These are phyloP conservation scores for Leonotis leonurus DNA, from an alignment of 257 asterid genomes.

Conservation along the genomic window DNA sequence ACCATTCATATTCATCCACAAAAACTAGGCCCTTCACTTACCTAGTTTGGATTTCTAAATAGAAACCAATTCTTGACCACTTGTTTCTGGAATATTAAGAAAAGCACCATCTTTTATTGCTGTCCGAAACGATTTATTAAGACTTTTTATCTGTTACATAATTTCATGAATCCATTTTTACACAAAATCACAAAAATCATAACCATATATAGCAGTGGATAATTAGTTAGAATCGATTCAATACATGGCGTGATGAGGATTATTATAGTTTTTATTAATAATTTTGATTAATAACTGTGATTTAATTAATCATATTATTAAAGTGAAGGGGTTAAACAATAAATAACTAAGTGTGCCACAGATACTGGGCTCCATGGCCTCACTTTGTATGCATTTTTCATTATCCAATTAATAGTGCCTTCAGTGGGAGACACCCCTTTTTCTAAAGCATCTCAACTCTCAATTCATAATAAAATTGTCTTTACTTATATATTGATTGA, in stretches of 20 bases:
- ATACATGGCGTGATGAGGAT: too few species aligned
- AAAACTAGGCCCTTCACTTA: background rate
- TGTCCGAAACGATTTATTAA: too few species aligned
- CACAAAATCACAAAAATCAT: too few species aligned
- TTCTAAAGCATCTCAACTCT: slow-evolving; percentile 23
- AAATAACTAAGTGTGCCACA: slow-evolving; percentile 25
- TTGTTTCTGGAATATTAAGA: background rate
- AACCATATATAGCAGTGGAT: too few species aligned
- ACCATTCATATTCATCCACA: background rate
- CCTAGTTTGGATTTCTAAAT: background rate
- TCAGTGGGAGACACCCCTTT: slow-evolving; percentile 33
- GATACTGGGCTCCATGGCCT: slow-evolving; percentile 27
- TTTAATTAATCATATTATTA: too few species aligned
- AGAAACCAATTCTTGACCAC: background rate
- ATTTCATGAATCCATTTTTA: too few species aligned
- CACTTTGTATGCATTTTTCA: slow-evolving; percentile 11
- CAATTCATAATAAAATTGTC: background rate
- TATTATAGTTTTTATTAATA: too few species aligned
- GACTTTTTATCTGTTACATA: too few species aligned
- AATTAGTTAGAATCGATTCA: too few species aligned
- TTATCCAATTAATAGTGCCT: slow-evolving; percentile 27
- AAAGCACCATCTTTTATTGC: too few species aligned
- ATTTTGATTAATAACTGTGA: too few species aligned
- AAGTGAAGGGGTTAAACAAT: background rate
- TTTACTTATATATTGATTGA: background rate